Evolutionary conservation across 73 alveolate species (phyloP).

Genomic region (Blepharisma stoltei): DNA sequence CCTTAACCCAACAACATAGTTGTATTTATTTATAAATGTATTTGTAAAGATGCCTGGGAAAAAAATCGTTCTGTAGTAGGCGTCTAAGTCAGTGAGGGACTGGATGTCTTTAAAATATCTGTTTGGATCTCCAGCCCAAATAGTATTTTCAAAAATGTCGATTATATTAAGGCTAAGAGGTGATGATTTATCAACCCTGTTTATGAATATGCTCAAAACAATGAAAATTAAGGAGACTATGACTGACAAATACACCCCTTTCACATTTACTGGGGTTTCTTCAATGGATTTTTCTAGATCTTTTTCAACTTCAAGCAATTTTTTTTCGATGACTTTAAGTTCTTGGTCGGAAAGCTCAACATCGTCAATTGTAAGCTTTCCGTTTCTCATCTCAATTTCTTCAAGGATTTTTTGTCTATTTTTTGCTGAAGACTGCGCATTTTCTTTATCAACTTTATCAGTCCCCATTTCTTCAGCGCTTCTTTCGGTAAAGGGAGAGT

Average conservation of each 20-base stretch:
- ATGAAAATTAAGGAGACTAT: constrained; percentile 8
- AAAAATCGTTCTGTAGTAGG: background rate
- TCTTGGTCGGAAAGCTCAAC: too few species aligned
- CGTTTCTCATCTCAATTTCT: too few species aligned
- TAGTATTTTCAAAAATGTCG: background rate
- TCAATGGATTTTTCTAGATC: background rate
- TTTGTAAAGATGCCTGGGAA: background rate
- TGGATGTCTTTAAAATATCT: background rate
- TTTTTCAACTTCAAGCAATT: background rate
- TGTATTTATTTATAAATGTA: constrained; percentile 15
- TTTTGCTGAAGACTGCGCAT: too few species aligned
- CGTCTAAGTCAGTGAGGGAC: background rate
- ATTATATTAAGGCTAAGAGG: background rate
- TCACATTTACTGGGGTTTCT: constrained; percentile 14
- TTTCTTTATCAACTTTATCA: background rate
- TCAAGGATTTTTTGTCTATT: too few species aligned
- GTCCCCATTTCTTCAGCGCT: background rate
- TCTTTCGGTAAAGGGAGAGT: too few species aligned
- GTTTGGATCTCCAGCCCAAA: background rate
- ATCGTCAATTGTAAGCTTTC: too few species aligned
- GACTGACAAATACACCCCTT: background rate
- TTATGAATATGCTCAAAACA: background rate
- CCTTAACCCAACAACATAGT: constrained; percentile 52
- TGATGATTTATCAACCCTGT: background rate
- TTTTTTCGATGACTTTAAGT: too few species aligned